Evolutionary conservation across 2,329 filamentous ascomycete genomes (phyloP).

Genomic region (Paecilomyces sp.): DNA sequence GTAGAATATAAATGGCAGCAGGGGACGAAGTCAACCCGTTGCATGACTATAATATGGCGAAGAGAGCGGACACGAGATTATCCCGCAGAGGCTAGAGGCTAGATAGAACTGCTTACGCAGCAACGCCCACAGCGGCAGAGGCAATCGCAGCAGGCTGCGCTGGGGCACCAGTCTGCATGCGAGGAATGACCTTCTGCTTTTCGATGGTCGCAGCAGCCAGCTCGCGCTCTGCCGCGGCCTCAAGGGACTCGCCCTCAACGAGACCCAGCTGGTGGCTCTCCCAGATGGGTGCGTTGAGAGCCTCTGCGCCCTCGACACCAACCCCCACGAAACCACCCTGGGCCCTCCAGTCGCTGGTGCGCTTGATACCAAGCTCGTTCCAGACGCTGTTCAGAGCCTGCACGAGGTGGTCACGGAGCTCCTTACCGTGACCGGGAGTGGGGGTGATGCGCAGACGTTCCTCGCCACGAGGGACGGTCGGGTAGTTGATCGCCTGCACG

Average conservation of each 20-base stretch:
- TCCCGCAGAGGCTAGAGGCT: not conserved
- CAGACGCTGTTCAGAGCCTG: constrained; percentile 80
- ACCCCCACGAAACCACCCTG: constrained; percentile 94
- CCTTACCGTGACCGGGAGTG: constrained; percentile 81
- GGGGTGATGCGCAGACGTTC: constrained; percentile 94
- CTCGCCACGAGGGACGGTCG: constrained; percentile 95
- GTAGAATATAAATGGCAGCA: not conserved
- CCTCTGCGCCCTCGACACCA: constrained; percentile 58
- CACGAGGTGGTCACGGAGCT: constrained; percentile 80
- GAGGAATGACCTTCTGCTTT: constrained; percentile 4
- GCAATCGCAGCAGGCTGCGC: constrained; percentile 13
- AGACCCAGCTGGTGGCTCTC: constrained; percentile 81
- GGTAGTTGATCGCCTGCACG: constrained; percentile 98
- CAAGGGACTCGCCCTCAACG: constrained; percentile 48
- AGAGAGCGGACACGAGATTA: not conserved
- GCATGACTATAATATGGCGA: not conserved
- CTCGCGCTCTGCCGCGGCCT: constrained; percentile 48
- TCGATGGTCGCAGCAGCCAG: constrained; percentile 14
- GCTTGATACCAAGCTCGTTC: constrained; percentile 81
- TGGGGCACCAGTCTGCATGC: constrained; percentile 8
- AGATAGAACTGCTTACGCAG: constrained; percentile 13
- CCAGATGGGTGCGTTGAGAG: constrained; percentile 71
- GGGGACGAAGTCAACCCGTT: not conserved
- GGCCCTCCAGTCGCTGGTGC: constrained; percentile 84
- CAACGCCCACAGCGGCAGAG: constrained; percentile 20